Evolutionary conservation across 768 basidiomycete species (phyloP), one percentile per base, ranked within the genome.

Genomic region (Pisolithus marmoratus): DNA sequence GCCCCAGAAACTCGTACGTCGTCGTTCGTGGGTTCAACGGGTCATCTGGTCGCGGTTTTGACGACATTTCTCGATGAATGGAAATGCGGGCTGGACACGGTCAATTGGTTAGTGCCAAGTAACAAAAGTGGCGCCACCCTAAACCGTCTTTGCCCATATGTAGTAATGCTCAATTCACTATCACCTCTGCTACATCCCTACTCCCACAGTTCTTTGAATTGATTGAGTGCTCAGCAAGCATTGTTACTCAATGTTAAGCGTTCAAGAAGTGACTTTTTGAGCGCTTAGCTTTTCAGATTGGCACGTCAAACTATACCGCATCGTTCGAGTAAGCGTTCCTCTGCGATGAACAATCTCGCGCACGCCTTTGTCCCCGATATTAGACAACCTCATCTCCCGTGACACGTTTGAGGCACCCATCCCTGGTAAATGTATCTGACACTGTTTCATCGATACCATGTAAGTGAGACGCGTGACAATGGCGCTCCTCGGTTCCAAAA

Each of bases 401-500:
- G 64, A 71, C 57, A 55, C 56, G 50, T 44, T 48, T 52, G 29
- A 59, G 54, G 20, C 46, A 59, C 24, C 58, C 58, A 17, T 58
- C 48, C 19, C 58, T 68, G 48, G 76, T 60, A 38, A 67, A 58
- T 11, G 54, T 59, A 63, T 93, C 90, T 50, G 74, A 72, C 24
- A 66, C 69, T 26, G 74, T 58, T 17, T 74, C 80, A 48, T 83
- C 74, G 58, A 94, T 94, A n/a, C 90, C 90, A 60, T 95, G 94
- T 49, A 95, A 71, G 62, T 85, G 81, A 0, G 76, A 71, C 0
- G 77, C 74, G 65, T 96, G 59, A 97, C 81, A 58, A 96, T 73
- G 24, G 90, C 79, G 57, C 91, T 93, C 43, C 94, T 82, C 43
- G 88, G 87, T 62, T 96, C 90, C 54, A 97, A 76, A 22, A 94